A percentile compares a stretch with the other conserved stretches of the same genome.
phyloP scores from a whole-genome alignment of 2,329 filamentous ascomycete species.

The Tolypocladium tropicale region DNA sequence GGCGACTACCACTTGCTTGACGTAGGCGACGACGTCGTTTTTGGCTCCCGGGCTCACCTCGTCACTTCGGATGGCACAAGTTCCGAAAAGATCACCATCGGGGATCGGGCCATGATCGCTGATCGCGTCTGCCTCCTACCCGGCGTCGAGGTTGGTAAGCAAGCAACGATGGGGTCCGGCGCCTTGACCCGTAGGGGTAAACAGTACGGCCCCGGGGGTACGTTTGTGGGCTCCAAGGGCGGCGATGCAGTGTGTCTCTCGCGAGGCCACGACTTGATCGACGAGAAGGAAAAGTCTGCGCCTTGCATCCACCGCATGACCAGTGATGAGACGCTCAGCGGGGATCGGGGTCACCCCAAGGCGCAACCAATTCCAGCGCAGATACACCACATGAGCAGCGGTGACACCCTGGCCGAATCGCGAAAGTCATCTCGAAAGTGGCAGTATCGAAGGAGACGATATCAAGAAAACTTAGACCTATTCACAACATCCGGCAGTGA shows the following conservation, averaged over 20 bases:
- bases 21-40: constrained; percentile 48
- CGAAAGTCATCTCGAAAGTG: constrained; percentile 2
- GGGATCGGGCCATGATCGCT: constrained; percentile 43
- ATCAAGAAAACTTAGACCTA: constrained; percentile 1
- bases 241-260: constrained; percentile 37
- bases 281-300: constrained; percentile 2
- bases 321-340: constrained; percentile 12
- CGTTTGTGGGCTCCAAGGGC: constrained; percentile 41
- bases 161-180: constrained; percentile 42
- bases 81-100: constrained; percentile 35
- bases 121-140: constrained; percentile 43
- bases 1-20: constrained; percentile 45
- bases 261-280: constrained; percentile 4
- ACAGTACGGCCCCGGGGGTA: constrained; percentile 31
- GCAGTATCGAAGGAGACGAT: constrained; percentile 1
- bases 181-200: constrained; percentile 36
- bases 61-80: constrained; percentile 41
- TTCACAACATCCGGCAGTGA: constrained; percentile 10
- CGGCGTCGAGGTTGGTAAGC: constrained; percentile 36
- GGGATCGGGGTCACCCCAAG: not conserved
- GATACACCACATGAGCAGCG: constrained; percentile 14
- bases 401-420: constrained; percentile 12
- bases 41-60: constrained; percentile 43
- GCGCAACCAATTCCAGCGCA: constrained; percentile 1
- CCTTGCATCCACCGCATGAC: constrained; percentile 7